phyloP scores from a whole-genome alignment of 768 basidiomycete species.

The Chiua virens region DNA sequence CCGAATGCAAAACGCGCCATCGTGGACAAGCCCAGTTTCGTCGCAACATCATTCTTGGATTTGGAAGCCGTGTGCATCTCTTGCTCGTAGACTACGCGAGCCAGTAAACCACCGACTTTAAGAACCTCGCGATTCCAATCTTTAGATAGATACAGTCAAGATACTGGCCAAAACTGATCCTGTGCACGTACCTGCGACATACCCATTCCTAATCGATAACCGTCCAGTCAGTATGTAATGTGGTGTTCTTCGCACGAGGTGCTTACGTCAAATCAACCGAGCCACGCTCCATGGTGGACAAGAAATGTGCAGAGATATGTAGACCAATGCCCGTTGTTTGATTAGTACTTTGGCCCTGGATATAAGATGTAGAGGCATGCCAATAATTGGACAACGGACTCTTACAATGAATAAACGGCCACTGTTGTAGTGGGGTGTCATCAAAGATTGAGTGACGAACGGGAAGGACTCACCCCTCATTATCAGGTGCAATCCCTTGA shows the following conservation, averaged over 20 bases:
- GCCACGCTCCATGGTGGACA: conserved; percentile 94
- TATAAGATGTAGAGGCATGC: neutral
- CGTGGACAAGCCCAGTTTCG: conserved; percentile 56
- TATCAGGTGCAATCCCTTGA: conserved; percentile 3
- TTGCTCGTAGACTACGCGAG: conserved; percentile 80
- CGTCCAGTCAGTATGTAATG: conserved; percentile 1
- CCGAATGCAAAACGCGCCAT: conserved; percentile 80
- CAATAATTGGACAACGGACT: conserved; percentile 5
- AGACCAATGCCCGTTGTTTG: no score
- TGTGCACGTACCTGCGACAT: conserved; percentile 62
- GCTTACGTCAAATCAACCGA: conserved; percentile 82
- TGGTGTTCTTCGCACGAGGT: neutral
- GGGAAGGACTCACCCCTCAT: neutral
- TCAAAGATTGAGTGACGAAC: neutral
- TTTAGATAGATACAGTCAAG: conserved; percentile 20
- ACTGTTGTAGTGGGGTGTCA: neutral
- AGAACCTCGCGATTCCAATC: conserved; percentile 92
- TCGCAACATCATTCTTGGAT: neutral
- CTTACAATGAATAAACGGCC: conserved; percentile 77
- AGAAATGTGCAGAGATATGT: no score
- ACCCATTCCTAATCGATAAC: conserved; percentile 76
- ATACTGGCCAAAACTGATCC: no score
- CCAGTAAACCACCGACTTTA: conserved; percentile 76
- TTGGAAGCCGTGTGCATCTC: conserved; percentile 50
- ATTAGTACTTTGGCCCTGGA: conserved; percentile 79